These are phyloP conservation scores for Eucalyptus victrix DNA, from an alignment of 345 rosid species.

Conservation along the genomic window DNA sequence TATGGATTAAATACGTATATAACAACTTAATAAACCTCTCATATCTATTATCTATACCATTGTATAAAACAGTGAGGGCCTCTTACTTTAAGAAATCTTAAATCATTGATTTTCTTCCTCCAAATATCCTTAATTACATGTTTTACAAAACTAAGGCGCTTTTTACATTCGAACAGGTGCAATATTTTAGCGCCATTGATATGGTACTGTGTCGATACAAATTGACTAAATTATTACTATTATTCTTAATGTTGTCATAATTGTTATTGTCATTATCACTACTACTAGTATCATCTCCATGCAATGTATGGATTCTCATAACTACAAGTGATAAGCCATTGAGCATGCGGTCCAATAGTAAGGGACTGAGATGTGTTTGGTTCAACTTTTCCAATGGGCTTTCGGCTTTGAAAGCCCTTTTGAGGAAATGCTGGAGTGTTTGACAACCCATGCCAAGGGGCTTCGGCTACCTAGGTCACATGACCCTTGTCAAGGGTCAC, in stretches of 20 bases:
- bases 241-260: not conserved
- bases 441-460: too few relatives aligned
- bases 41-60: not conserved
- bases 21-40: not conserved
- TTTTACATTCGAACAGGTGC: not conserved
- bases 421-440: too few relatives aligned
- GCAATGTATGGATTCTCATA: too few relatives aligned
- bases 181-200: not conserved
- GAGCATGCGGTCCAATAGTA: too few relatives aligned
- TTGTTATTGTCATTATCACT: not conserved
- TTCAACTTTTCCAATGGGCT: accelerated
- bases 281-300: not conserved
- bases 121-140: not conserved
- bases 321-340: not conserved
- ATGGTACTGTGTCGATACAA: not conserved
- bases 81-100: not conserved
- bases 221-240: not conserved
- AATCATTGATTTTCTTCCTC: not conserved
- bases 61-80: not conserved
- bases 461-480: too few relatives aligned
- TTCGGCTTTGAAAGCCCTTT: too few relatives aligned
- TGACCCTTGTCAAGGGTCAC: too few relatives aligned
- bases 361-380: accelerated
- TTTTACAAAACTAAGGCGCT: not conserved
- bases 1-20: not conserved